Base-by-base conservation (phyloP, 2,329 filamentous ascomycete genomes). In the Penicillium sp. region DNA sequence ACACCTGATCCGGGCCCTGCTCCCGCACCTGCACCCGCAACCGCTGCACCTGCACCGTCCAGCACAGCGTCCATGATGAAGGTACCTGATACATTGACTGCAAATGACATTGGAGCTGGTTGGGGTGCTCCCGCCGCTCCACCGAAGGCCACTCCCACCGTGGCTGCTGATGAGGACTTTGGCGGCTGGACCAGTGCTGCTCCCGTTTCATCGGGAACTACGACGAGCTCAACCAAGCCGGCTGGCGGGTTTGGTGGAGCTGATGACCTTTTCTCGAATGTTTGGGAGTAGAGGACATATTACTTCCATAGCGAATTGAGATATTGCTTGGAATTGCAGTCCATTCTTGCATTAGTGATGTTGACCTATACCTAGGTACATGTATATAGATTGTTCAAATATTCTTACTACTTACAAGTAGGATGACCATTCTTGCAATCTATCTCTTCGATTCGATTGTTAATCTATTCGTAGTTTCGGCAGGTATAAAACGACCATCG, bases 231-330 rank as follows among this genome's bases (percentile, higher is more conserved):
- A 6, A 66, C 60, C 27, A 70, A 86, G 69, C 73, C 83, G 27
- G 71, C 77, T 11, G 80, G 84, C 56, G 82, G 79, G 16, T 81
- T 77, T 43, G 83, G 81, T 44, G 74, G 71, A 24, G 67, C 70
- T 41, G 91, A 96, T 56, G 91, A 97, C 72, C 68, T 97, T 61
- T 97, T 97, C 70, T 89, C 86, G 26, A 97, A 97, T 69, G 91
- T 97, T 40, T 97, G 91, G 91, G 80, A 89, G 72, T 96, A 73
- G 58, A 42, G 9, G 10, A 14, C 40, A 27, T 46, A 40, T 44
- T 42, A 32, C 41, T 48, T 78, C 26, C 24, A 31, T 47, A 42
- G 22, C 22, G 13, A 39, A 44, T 44, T 20, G 32, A 50, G 11
- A 29, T 45, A 40, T 27, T 42, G 29, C 36, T 38, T 34, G 27